A percentile compares a stretch with the other conserved stretches of the same genome.
These are phyloP conservation scores for Ceratocystis variospora DNA, from an alignment of 2,329 filamentous ascomycete genomes.

Conservation along the genomic window DNA sequence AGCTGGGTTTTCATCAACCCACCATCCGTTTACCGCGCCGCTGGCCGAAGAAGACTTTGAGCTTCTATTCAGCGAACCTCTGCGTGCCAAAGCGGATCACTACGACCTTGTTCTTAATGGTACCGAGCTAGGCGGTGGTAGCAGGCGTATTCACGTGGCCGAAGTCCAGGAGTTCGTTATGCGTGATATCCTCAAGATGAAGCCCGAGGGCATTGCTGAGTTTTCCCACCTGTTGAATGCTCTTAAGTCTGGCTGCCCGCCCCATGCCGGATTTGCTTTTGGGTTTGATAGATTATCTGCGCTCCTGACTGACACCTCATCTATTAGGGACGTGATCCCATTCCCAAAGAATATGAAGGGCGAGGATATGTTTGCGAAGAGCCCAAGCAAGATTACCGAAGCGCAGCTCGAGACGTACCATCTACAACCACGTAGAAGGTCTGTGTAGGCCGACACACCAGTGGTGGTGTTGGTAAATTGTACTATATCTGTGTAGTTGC, in stretches of 20 bases:
- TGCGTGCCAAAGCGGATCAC: constrained; percentile 65
- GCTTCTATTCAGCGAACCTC: constrained; percentile 56
- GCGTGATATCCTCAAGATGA: constrained; percentile 69
- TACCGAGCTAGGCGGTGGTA: constrained; percentile 84
- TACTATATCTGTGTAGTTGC: background rate
- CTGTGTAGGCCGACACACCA: background rate
- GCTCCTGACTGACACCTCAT: constrained; percentile 60
- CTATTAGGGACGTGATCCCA: constrained; percentile 84
- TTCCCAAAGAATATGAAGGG: constrained; percentile 91
- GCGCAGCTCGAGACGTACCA: constrained; percentile 39
- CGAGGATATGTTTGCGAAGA: constrained; percentile 69
- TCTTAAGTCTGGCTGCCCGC: constrained; percentile 73
- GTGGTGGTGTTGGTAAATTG: constrained; percentile 8
- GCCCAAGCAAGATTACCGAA: constrained; percentile 54
- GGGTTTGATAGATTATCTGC: constrained; percentile 82
- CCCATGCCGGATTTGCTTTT: constrained; percentile 83
- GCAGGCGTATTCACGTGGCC: constrained; percentile 77
- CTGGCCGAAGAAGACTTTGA: constrained; percentile 58
- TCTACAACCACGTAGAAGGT: constrained; percentile 24
- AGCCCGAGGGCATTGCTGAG: constrained; percentile 53
- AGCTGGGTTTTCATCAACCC: constrained; percentile 71
- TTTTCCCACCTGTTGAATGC: constrained; percentile 79
- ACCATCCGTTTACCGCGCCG: constrained; percentile 93
- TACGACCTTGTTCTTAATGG: constrained; percentile 96
- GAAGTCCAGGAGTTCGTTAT: constrained; percentile 75